Conservation (phyloP, 2,329 filamentous ascomycete species). For the Penicillium sp. region DNA sequence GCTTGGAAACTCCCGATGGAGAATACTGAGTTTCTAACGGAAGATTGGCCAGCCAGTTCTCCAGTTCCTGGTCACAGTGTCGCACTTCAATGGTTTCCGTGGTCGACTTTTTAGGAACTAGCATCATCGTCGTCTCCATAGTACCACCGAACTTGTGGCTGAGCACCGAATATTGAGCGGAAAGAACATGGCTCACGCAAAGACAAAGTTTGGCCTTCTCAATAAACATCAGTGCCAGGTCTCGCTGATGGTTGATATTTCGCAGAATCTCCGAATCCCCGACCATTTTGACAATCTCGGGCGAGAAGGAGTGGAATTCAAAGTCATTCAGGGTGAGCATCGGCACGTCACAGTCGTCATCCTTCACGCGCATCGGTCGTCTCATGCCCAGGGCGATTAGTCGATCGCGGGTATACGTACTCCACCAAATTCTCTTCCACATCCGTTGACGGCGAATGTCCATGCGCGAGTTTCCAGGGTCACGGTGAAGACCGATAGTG, state of each 20-base stretch:
- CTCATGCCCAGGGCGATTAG: constrained; percentile 92
- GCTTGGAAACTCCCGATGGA: constrained; percentile 57
- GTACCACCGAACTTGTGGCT: constrained; percentile 72
- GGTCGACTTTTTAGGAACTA: constrained; percentile 82
- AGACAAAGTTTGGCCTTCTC: constrained; percentile 86
- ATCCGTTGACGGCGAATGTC: constrained; percentile 69
- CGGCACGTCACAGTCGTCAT: constrained; percentile 88
- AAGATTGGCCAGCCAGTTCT: constrained; percentile 71
- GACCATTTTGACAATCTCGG: constrained; percentile 66
- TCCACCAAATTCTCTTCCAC: constrained; percentile 98
- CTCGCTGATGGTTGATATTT: constrained; percentile 68
- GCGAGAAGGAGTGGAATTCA: constrained; percentile 67
- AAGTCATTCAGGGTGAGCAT: constrained; percentile 86
- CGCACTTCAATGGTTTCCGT: constrained; percentile 79
- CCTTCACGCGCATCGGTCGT: constrained; percentile 85
- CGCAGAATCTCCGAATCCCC: constrained; percentile 67
- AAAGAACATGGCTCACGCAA: constrained; percentile 83
- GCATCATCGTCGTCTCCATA: constrained; percentile 78
- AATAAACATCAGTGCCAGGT: constrained; percentile 84
- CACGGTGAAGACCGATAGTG: constrained; percentile 87
- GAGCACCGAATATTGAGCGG: constrained; percentile 86
- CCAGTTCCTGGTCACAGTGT: constrained; percentile 73
- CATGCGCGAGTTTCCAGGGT: constrained; percentile 76
- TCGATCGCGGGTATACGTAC: constrained; percentile 90
- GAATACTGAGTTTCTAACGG: constrained; percentile 71